Conservation (phyloP, 805 yeast genomes). For the Saturnispora quitensis region DNA sequence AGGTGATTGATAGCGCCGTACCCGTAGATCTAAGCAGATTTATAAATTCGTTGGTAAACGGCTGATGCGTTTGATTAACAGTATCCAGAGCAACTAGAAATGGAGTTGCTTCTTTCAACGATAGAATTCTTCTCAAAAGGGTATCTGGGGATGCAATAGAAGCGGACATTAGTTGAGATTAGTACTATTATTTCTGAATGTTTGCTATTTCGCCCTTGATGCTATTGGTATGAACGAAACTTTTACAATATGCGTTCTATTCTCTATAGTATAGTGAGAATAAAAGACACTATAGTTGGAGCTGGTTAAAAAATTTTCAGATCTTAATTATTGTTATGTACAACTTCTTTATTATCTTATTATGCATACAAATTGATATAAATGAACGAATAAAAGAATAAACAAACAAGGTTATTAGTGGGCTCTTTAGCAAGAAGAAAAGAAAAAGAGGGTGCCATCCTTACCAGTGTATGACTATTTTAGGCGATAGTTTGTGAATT, state of each 20-base stretch:
- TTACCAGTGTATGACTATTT: not conserved
- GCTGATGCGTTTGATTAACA: constrained; percentile 54
- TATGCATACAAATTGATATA: not conserved
- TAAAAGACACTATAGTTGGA: not conserved
- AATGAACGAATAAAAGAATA: not conserved
- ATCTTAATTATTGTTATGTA: not conserved
- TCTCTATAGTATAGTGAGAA: not conserved
- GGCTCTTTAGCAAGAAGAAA: not conserved
- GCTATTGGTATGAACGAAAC: not conserved
- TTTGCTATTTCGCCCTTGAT: not conserved
- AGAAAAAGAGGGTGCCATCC: not conserved
- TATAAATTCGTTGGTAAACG: constrained; percentile 50
- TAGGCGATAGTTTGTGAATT: not conserved
- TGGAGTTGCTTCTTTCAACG: constrained; percentile 67
- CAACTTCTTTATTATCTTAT: not conserved
- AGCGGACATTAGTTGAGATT: constrained; percentile 18
- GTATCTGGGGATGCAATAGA: constrained; percentile 34
- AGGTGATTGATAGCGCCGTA: constrained; percentile 32
- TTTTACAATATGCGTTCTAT: not conserved
- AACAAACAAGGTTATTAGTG: not conserved
- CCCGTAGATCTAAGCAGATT: constrained; percentile 27
- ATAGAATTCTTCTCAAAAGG: constrained; percentile 55
- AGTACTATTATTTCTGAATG: not conserved
- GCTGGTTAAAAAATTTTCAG: not conserved
- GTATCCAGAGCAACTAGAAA: constrained; percentile 63